Evolutionary conservation across 179 eudicot genomes (phyloP), one percentile per base, ranked within the genome.

Genomic region (Silene coronaria): DNA sequence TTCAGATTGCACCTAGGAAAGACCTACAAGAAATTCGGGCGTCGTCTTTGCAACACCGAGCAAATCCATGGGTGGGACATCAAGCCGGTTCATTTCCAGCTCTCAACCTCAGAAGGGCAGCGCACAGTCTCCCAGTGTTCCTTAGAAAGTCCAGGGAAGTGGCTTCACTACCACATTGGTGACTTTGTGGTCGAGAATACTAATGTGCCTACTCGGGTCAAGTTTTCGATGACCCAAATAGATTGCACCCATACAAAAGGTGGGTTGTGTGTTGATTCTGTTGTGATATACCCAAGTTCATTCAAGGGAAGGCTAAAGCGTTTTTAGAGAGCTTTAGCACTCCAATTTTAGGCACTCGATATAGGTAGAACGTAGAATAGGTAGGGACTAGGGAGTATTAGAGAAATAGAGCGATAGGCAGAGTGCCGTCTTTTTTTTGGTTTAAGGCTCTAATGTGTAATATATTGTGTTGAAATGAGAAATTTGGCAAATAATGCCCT

Each of bases 221-320:
- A 87, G 78, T 90, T 88, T 46, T 91, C 93, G 0, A 90, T 91
- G 97, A 89, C 88, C 38, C 97, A 91, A 65, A 91, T 91, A 55
- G 97, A 91, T 64, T 91, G 97, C 82, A 91, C 97, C 1, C 97
- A 91, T 84, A 91, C 96, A 1, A 91, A 91, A 83, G 97, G 97
- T 23, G 97, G 97, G 59, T 81, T 91, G 2, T 88, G 91, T 77
- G 80, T 91, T 6, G 97, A 91, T 71, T 88, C 93, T 75, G 96
- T 91, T 55, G 70, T 76, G 16, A 81, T 91, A 77, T 87, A 73
- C 84, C 97, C 91, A 27, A 81, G 82, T 19, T 79, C 74, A 69
- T 80, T 81, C 34, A 81, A 76, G 74, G 88, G 83, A 83, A 83
- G 89, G 78, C 82, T 86, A 67, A 84, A 85, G 93, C 82, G 82